Evolutionary conservation across 257 asterid genomes (phyloP).

Genomic region (Linaria vulgaris): DNA sequence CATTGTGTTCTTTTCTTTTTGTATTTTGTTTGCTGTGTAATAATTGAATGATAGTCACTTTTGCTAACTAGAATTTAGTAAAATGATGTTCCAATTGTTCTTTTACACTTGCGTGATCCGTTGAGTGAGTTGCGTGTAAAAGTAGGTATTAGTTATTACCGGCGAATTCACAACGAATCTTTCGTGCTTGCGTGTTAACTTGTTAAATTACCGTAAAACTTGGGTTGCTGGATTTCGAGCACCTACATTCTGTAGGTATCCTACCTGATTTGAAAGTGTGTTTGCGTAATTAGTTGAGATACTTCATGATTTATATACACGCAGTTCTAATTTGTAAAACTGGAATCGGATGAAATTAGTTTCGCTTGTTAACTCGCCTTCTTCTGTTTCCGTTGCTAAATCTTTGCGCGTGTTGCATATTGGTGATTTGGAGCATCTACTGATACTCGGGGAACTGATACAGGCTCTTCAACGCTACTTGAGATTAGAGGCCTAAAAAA

Average conservation of each 20-base stretch:
- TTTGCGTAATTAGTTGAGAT: too few species aligned
- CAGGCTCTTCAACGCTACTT: not conserved
- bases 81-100: not conserved
- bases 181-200: not conserved
- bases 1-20: too few species aligned
- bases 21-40: too few species aligned
- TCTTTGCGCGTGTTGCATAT: too few species aligned
- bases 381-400: too few species aligned
- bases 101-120: not conserved
- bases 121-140: not conserved
- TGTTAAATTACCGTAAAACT: constrained; percentile 9
- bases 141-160: too few species aligned
- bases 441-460: constrained; percentile 9
- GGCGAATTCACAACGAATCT: not conserved
- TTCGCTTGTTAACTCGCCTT: not conserved
- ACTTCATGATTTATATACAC: too few species aligned
- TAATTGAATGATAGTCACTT: not conserved
- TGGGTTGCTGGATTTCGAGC: not conserved
- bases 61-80: not conserved
- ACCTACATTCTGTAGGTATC: constrained; percentile 2
- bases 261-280: not conserved
- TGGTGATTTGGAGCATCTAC: not conserved
- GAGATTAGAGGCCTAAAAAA: not conserved
- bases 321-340: not conserved
- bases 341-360: not conserved